Conservation (phyloP, 2,329 filamentous ascomycete species). For the Lasiodiplodia sp. region DNA sequence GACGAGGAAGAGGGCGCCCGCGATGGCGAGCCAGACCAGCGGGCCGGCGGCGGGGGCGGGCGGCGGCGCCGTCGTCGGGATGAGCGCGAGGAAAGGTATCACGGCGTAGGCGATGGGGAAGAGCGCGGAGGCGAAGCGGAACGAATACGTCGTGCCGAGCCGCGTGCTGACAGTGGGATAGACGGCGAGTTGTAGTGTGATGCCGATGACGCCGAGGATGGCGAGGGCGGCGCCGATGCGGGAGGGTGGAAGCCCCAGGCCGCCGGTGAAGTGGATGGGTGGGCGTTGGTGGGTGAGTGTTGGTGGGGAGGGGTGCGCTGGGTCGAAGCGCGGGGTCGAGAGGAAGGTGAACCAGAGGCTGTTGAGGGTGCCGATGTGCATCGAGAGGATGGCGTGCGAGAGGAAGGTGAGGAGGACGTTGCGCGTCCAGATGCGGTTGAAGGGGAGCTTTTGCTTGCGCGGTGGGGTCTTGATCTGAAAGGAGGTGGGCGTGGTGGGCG, state of each 20-base stretch:
- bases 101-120: constrained; percentile 56
- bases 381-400: constrained; percentile 54
- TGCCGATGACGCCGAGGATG: constrained; percentile 57
- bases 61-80: constrained; percentile 49
- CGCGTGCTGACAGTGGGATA: constrained; percentile 53
- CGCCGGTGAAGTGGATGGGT: constrained; percentile 57
- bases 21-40: constrained; percentile 53
- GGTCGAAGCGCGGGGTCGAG: constrained; percentile 53
- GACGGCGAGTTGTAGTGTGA: constrained; percentile 54
- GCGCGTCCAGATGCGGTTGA: constrained; percentile 56
- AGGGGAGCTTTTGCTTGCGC: constrained; percentile 49
- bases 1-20: constrained; percentile 52
- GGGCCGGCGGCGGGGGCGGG: constrained; percentile 51
- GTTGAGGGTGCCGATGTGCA: constrained; percentile 59
- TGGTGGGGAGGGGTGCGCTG: constrained; percentile 42
- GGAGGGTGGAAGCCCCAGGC: constrained; percentile 56
- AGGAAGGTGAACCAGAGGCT: constrained; percentile 60
- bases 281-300: constrained; percentile 46
- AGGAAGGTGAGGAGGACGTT: constrained; percentile 55
- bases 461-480: constrained; percentile 28
- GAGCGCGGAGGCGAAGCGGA: constrained; percentile 50
- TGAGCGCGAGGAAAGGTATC: constrained; percentile 52
- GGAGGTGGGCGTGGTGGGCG: not conserved
- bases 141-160: constrained; percentile 52
- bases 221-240: constrained; percentile 57